These are phyloP conservation scores for Vachellia collinsii DNA, from an alignment of 306 rosid genomes.

Conservation along the genomic window DNA sequence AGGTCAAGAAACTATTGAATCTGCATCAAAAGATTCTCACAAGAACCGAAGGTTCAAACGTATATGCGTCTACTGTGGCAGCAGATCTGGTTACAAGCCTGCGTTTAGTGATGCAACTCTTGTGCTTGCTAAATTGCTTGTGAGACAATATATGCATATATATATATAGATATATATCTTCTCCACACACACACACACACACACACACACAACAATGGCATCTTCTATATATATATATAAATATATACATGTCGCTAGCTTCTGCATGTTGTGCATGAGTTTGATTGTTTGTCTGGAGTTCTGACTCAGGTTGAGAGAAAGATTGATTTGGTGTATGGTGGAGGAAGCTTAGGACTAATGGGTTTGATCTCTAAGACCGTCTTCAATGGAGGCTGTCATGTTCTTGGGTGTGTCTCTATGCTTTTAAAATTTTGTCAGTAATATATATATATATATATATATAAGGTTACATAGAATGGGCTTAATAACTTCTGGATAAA, in stretches of 20 bases:
- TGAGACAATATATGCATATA: not conserved
- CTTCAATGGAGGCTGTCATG: slow-evolving; percentile 56
- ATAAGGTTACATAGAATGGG: not conserved
- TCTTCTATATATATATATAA: not conserved
- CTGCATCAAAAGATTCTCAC: slow-evolving; percentile 32
- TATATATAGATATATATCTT: not conserved
- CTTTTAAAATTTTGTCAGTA: not conserved
- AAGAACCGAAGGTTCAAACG: slow-evolving; percentile 46
- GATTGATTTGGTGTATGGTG: slow-evolving; percentile 60
- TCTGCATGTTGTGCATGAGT: not conserved
- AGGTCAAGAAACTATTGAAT: slow-evolving; percentile 11
- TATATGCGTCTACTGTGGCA: slow-evolving; percentile 65
- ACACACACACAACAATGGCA: not conserved
- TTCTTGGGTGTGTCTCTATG: slow-evolving; percentile 47
- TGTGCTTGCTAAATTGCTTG: slow-evolving; percentile 55
- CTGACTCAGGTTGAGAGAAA: slow-evolving; percentile 46
- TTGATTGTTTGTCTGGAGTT: not conserved
- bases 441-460: no score
- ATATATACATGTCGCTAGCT: not conserved
- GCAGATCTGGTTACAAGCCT: slow-evolving; percentile 53
- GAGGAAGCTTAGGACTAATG: slow-evolving; percentile 66
- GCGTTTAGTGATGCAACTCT: slow-evolving; percentile 53
- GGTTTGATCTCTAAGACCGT: slow-evolving; percentile 60
- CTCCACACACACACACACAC: not conserved
- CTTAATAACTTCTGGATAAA: not conserved